These are phyloP conservation scores for Globisporangium spinosum DNA, from an alignment of 352 stramenopile genomes.

Conservation along the genomic window DNA sequence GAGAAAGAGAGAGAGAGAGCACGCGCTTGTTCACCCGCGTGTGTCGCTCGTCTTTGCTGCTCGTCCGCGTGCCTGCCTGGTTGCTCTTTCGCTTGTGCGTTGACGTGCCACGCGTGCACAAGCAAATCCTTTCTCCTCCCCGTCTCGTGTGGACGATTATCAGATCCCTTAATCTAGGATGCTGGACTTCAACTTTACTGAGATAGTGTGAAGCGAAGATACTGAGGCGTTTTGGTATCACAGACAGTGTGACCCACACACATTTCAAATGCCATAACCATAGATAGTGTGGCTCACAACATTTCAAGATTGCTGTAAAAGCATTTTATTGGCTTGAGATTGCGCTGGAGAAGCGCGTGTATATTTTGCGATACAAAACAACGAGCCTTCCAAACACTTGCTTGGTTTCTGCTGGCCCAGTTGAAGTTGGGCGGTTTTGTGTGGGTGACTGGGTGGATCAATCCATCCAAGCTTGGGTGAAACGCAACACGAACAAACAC, in stretches of 20 bases:
- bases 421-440: conserved; percentile 7
- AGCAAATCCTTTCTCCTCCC: background rate
- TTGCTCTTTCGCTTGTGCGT: background rate
- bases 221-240: too few relatives aligned
- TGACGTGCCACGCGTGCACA: conserved; percentile 1
- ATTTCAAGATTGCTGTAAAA: background rate
- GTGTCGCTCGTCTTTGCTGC: background rate
- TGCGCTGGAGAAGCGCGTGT: background rate
- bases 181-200: conserved; percentile 7
- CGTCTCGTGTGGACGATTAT: conserved; percentile 7
- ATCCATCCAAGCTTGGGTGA: background rate
- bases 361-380: background rate
- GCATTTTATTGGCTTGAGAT: background rate
- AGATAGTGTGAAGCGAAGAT: background rate
- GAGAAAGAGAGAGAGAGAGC: background rate
- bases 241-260: background rate
- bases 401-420: background rate
- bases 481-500: background rate
- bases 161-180: conserved; percentile 6
- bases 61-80: background rate
- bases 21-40: background rate
- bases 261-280: background rate
- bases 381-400: background rate
- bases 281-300: background rate
- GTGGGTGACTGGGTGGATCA: conserved; percentile 5